Evolutionary conservation across 306 rosid species (phyloP), one percentile per base, ranked within the genome.

Genomic region (Acacia acuminata): DNA sequence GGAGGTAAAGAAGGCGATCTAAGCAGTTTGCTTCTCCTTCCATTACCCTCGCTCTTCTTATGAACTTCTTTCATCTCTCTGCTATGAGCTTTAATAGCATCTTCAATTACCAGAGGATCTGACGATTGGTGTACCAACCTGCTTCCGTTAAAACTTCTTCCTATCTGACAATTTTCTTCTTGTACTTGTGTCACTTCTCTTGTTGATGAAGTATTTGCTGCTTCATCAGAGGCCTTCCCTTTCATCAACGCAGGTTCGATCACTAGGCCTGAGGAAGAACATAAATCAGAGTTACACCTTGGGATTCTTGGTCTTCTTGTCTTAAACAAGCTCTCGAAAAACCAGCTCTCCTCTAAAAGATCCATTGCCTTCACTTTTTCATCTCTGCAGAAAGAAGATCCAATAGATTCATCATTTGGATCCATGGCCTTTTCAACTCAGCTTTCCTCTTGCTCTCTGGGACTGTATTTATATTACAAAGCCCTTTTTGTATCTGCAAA

Each of bases 281-380:
- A 85, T 71, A 90, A 90, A 87, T 94, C 94, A 76, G 98, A 94
- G 38, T 68, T 75, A 77, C 90, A 91, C 86, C 90, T 86, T 36
- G 75, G 51, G 86, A 96, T 89, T 64, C 40, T 87, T 80, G 93
- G 85, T 72, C 76, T 90, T 43, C 36, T 70, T 76, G 80, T 83
- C 45, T 73, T 81, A 2, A 96, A 84, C 86, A 88, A 71, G 87
- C 92, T 92, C 20, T 86, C 90, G 78, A 94, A 96, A 83, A 90
- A 94, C 99, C 99, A 96, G 48, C 84, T 86, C 72, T 90, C 91
- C 63, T 96, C 98, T 44, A 94, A 84, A 82, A 92, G 92, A 88
- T 95, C 94, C 56, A 89, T 74, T 60, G 93, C 85, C 76, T 88
- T 94, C 32, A 63, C 73, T 55, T 79, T 86, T 77, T 81, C 88